Evolutionary conservation across 768 basidiomycete species (phyloP).

Genomic region (Russula virescens): DNA sequence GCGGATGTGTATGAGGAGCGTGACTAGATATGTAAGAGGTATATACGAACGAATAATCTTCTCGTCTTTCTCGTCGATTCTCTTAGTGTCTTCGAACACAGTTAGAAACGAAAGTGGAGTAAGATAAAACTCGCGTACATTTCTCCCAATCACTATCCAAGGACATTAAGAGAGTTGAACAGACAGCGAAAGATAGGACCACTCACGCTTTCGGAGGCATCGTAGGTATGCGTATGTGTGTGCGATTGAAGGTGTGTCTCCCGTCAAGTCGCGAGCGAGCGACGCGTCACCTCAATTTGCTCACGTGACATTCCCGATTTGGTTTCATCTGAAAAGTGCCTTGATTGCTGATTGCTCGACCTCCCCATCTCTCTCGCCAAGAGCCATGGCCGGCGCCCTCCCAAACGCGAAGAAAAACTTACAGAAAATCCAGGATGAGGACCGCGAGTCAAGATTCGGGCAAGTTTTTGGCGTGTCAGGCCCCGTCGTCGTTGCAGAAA

Average conservation of each 20-base stretch:
- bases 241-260: not conserved
- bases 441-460: slow-evolving; percentile 80
- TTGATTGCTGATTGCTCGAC: not conserved
- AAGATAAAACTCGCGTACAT: slow-evolving; percentile 48
- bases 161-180: slow-evolving; percentile 10
- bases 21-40: not conserved
- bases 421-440: slow-evolving; percentile 85
- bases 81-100: slow-evolving; percentile 65
- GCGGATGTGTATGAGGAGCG: slow-evolving; percentile 15
- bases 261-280: slow-evolving; percentile 17
- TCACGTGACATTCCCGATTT: slow-evolving; percentile 18
- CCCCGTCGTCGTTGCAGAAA: slow-evolving; percentile 95
- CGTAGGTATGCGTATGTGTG: slow-evolving; percentile 27
- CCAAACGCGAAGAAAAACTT: slow-evolving; percentile 86
- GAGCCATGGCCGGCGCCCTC: slow-evolving; percentile 83
- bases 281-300: slow-evolving; percentile 32
- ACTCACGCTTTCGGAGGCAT: slow-evolving; percentile 97
- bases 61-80: slow-evolving; percentile 78
- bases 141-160: slow-evolving; percentile 94
- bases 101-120: slow-evolving; percentile 1
- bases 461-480: slow-evolving; percentile 95
- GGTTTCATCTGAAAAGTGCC: slow-evolving; percentile 1
- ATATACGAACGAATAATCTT: slow-evolving; percentile 61
- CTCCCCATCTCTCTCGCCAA: not conserved
- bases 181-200: not conserved